A percentile compares a stretch with the other conserved stretches of the same genome.
phyloP scores from a whole-genome alignment of 139 green algal species.

The Tetraselmis striata region DNA sequence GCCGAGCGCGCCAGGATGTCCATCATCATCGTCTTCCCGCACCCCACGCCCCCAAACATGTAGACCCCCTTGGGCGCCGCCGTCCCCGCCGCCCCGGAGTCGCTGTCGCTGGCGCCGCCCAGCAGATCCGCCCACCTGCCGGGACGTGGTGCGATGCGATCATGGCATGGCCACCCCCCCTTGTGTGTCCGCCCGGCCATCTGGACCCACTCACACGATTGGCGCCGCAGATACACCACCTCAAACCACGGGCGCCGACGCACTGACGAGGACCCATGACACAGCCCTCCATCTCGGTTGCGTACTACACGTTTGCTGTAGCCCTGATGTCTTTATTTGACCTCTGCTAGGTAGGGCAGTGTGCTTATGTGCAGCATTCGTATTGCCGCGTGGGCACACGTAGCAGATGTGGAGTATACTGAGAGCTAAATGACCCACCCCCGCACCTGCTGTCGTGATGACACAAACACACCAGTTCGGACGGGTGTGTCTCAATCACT shows the following conservation, averaged over 20 bases:
- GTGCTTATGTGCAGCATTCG: too few species aligned
- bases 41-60: conserved; percentile 87
- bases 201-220: conserved; percentile 6
- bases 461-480: background rate
- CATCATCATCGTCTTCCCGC: conserved; percentile 98
- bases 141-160: background rate
- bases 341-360: too few species aligned
- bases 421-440: background rate
- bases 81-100: background rate
- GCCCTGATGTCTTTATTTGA: too few species aligned
- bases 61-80: conserved; percentile 63
- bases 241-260: background rate
- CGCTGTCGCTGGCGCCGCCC: conserved; percentile 11
- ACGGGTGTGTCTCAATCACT: too few species aligned
- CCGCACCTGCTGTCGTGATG: background rate
- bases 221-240: background rate
- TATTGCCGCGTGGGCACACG: too few species aligned
- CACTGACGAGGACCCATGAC: too few species aligned
- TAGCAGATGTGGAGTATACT: too few species aligned
- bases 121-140: conserved; percentile 25
- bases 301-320: too few species aligned
- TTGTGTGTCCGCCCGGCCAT: background rate
- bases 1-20: conserved; percentile 74
- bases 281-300: too few species aligned
- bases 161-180: background rate